These are phyloP conservation scores for Pleurotus pulmonarius DNA, from an alignment of 768 basidiomycete genomes.

Conservation along the genomic window DNA sequence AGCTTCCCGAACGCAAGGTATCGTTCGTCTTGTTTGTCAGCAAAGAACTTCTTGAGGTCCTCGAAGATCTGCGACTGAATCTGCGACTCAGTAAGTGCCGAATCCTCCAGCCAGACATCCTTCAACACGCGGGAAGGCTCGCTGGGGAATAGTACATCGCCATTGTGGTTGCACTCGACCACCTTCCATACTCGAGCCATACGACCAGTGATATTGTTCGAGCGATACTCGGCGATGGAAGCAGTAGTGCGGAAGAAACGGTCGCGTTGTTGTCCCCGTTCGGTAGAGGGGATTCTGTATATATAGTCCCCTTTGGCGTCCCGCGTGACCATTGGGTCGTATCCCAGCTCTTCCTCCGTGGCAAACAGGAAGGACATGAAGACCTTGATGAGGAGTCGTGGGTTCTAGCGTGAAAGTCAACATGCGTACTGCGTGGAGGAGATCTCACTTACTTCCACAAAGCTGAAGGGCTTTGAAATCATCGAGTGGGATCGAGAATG, in stretches of 20 bases:
- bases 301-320: neutral
- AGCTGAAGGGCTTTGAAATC: slow-evolving; percentile 11
- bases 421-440: neutral
- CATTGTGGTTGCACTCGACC: neutral
- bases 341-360: slow-evolving; percentile 13
- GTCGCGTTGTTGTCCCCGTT: neutral
- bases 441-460: neutral
- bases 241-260: neutral
- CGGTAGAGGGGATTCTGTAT: too few relatives aligned
- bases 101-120: slow-evolving; percentile 16
- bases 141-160: neutral
- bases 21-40: neutral
- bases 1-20: neutral
- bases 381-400: slow-evolving; percentile 11
- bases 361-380: slow-evolving; percentile 17
- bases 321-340: neutral
- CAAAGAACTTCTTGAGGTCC: neutral
- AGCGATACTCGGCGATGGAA: neutral
- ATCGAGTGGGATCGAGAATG: slow-evolving; percentile 15
- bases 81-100: slow-evolving; percentile 10
- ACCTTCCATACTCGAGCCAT: slow-evolving; percentile 13
- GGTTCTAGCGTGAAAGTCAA: slow-evolving; percentile 10
- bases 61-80: slow-evolving; percentile 13
- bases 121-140: slow-evolving; percentile 9
- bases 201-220: slow-evolving; percentile 5